Evolutionary conservation across 441 rosid species (phyloP).

Genomic region (Euphorbia schlechtendalii): DNA sequence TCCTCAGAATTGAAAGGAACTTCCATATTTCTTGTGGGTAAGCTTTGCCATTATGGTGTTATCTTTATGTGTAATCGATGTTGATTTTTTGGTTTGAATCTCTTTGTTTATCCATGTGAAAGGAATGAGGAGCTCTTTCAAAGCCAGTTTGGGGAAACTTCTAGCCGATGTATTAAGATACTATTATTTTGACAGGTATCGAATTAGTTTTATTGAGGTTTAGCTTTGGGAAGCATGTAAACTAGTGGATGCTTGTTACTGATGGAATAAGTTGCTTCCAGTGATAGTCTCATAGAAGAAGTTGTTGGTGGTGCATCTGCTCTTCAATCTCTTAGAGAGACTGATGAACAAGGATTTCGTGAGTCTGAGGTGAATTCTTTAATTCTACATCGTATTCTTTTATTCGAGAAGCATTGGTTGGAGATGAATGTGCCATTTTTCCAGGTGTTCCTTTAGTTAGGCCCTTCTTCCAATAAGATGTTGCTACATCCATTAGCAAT

Average conservation of each 20-base stretch:
- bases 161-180: constrained; percentile 64
- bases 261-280: constrained; percentile 17
- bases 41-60: constrained; percentile 22
- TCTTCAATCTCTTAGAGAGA: constrained; percentile 44
- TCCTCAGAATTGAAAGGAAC: constrained; percentile 64
- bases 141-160: constrained; percentile 48
- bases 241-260: background rate
- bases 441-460: too few species aligned
- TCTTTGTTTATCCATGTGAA: constrained; percentile 13
- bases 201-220: background rate
- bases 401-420: background rate
- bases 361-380: constrained; percentile 56
- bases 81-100: background rate
- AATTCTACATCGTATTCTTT: background rate
- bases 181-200: constrained; percentile 79
- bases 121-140: constrained; percentile 63
- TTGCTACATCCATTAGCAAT: too few species aligned
- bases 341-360: constrained; percentile 58
- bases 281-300: constrained; percentile 74
- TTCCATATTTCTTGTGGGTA: constrained; percentile 73
- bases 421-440: too few species aligned
- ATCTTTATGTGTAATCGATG: background rate
- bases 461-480: too few species aligned
- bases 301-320: constrained; percentile 71
- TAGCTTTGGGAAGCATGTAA: background rate